A percentile compares a stretch with the other conserved stretches of the same genome.
These are phyloP conservation scores for Lophium mytilinum DNA, from an alignment of 495 filamentous ascomycete species.

Conservation along the genomic window DNA sequence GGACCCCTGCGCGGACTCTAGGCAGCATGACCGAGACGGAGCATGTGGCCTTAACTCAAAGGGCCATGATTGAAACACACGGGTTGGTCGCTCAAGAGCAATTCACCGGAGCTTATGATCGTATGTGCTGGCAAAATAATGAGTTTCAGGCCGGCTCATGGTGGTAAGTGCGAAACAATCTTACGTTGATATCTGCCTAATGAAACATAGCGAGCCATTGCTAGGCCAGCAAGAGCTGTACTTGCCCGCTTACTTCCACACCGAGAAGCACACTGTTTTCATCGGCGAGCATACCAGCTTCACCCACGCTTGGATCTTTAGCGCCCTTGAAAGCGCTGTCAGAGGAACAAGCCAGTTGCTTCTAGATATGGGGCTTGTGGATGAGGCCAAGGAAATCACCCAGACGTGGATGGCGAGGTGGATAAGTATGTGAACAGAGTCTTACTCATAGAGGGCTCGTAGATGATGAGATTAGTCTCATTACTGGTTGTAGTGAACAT, in stretches of 20 bases:
- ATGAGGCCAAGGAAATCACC: constrained; percentile 58
- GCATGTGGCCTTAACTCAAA: constrained; percentile 47
- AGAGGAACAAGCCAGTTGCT: constrained; percentile 56
- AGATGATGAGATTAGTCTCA: no score
- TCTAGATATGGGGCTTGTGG: constrained; percentile 58
- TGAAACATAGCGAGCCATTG: constrained; percentile 22
- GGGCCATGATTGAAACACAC: constrained; percentile 54
- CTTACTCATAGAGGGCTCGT: no score
- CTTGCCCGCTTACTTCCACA: constrained; percentile 61
- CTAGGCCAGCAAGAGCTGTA: constrained; percentile 58
- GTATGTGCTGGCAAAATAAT: no score
- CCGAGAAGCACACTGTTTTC: constrained; percentile 56
- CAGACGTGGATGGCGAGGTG: constrained; percentile 64
- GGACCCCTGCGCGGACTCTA: constrained; percentile 39
- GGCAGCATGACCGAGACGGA: constrained; percentile 42
- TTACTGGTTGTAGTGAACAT: no score
- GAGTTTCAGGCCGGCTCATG: no score
- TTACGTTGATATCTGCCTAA: no score
- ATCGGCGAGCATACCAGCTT: constrained; percentile 65
- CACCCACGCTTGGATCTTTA: constrained; percentile 68
- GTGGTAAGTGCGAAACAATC: no score
- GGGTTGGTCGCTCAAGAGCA: constrained; percentile 47
- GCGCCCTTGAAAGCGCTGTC: constrained; percentile 58
- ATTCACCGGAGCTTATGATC: constrained; percentile 20
- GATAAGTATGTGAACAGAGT: constrained; percentile 32